Base-by-base conservation (phyloP, 73 alveolate species). In the Paramecium sonneborni region DNA sequence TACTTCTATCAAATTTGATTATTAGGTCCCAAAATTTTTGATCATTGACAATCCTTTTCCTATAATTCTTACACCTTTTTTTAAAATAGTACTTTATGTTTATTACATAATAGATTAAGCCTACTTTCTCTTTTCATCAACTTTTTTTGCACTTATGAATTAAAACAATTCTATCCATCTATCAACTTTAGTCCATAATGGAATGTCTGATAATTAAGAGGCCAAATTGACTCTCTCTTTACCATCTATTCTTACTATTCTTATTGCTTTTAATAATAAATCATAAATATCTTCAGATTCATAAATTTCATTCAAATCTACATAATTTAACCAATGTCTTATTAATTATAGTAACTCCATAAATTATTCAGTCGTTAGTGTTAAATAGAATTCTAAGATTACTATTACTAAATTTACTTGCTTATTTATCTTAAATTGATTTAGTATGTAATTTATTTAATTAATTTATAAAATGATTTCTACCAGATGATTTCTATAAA, bases 61-160 rank as follows among this genome's bases (percentile, higher is more conserved):
- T 38, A 88, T 20, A 10, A 88, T 43, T 30, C 76, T 88, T 11
- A 88, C 55, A 8, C 94, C 94, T 34, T 88, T 88, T 69, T 52
- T 46, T 12, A 88, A 24, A 32, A 69, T 69, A 30, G 76, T 88
- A 35, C 57, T 70, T 44, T 39, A 69, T 21, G 76, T 48, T 39
- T 79, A 38, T 15, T 88, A 26, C 57, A 57, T 43, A 6, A 88
- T 26, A n/a, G 56, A 46, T 44, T 88, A 18, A 2, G 84, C 76
- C 28, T 70, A 38, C 15, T 88, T 88, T 72, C 76, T 88, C 43
- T 88, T 88, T 26, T 88, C 94, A 44, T 88, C 94, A 24, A 88
- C 32, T 52, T 88, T 88, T 20, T 70, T 88, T n/a, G 70, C 87
- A 18, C 76, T 88, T 21, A 88, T 88, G 7, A 43, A 88, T 23